A percentile compares a stretch with the other conserved stretches of the same genome.
Evolutionary conservation across 148 eudicot genomes (phyloP).

Genomic region (Vaccinium darrowii): DNA sequence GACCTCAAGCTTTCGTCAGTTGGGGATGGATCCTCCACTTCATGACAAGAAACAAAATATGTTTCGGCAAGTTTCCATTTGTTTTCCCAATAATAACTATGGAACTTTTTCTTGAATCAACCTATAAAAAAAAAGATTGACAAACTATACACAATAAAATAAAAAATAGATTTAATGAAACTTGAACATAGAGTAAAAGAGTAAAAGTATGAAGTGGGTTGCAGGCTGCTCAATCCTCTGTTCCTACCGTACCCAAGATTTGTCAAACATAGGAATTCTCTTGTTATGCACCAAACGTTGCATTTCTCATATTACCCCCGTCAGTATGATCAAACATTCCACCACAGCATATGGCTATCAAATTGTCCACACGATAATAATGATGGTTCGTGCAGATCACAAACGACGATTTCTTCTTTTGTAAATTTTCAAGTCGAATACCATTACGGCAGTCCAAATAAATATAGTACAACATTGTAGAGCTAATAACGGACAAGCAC

Average conservation of each 20-base stretch:
- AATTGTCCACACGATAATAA: neutral
- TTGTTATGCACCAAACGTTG: neutral
- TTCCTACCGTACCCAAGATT: no score
- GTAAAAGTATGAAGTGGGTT: neutral
- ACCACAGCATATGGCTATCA: neutral
- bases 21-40: neutral
- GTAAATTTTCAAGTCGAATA: neutral
- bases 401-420: neutral
- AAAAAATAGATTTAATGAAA: neutral
- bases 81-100: neutral
- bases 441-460: neutral
- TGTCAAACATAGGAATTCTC: neutral
- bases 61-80: neutral
- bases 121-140: neutral
- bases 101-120: neutral
- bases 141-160: neutral
- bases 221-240: no score
- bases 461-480: neutral
- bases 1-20: neutral
- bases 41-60: neutral
- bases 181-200: neutral
- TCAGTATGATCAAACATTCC: neutral
- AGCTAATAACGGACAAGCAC: neutral
- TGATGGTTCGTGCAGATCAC: neutral
- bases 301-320: no score